Evolutionary conservation across 257 asterid genomes (phyloP).

Genomic region (Jaltomata sinuosa): DNA sequence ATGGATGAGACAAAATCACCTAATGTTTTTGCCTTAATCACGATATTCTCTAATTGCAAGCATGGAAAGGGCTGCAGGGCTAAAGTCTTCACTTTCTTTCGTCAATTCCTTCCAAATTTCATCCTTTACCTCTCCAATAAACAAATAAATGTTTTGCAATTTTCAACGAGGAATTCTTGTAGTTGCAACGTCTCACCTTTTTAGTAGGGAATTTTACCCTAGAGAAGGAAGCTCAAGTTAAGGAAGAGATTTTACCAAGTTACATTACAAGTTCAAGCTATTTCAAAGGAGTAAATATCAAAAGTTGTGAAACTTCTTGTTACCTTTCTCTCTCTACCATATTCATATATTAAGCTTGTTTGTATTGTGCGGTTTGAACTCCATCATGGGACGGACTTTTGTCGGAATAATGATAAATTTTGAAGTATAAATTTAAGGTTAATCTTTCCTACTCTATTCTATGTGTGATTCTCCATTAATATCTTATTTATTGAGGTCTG

Average conservation of each 20-base stretch:
- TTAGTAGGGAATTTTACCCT: background rate
- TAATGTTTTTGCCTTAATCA: background rate
- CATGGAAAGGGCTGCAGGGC: background rate
- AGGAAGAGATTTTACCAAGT: background rate
- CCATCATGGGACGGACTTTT: background rate
- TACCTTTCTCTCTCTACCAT: background rate
- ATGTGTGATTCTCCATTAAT: background rate
- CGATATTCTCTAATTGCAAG: background rate
- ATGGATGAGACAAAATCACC: too few relatives aligned
- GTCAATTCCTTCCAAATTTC: background rate
- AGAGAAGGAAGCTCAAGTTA: background rate
- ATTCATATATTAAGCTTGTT: background rate
- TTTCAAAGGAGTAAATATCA: background rate
- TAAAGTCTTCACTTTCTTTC: too few relatives aligned
- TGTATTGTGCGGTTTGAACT: background rate
- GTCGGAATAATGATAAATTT: background rate
- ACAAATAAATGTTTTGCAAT: background rate
- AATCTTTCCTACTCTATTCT: background rate
- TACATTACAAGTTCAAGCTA: background rate
- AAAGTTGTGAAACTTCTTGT: background rate
- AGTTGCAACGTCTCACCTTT: background rate
- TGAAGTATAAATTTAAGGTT: background rate
- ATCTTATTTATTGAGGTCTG: background rate
- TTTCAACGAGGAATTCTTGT: background rate
- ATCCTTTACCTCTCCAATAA: background rate